phyloP scores from a whole-genome alignment of 2,329 filamentous ascomycete species.

The Esteya vermicola region DNA sequence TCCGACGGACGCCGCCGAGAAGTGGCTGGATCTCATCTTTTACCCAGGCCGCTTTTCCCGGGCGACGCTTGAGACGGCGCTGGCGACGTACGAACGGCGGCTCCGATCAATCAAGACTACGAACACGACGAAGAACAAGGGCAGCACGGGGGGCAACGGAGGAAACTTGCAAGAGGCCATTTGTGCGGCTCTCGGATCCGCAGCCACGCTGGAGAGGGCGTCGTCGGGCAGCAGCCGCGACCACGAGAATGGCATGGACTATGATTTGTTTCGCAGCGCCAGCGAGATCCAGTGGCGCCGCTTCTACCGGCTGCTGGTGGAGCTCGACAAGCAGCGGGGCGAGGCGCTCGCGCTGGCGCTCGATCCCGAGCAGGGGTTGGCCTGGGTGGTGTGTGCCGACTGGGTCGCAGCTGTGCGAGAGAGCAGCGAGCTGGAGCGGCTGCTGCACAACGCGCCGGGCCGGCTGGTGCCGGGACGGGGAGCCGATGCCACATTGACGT shows the following conservation, averaged over 20 bases:
- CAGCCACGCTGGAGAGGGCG: conserved; percentile 48
- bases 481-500: no score
- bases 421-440: conserved; percentile 63
- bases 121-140: conserved; percentile 4
- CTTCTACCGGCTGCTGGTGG: conserved; percentile 73
- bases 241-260: conserved; percentile 65
- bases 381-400: conserved; percentile 78
- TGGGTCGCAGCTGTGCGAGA: conserved; percentile 64
- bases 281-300: conserved; percentile 77
- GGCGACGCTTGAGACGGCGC: conserved; percentile 67
- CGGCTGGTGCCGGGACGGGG: no score
- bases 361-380: conserved; percentile 55
- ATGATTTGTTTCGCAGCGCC: conserved; percentile 57
- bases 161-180: conserved; percentile 62
- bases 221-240: no score
- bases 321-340: conserved; percentile 73
- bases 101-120: conserved; percentile 23
- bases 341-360: conserved; percentile 68
- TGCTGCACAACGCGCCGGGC: conserved; percentile 53
- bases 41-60: conserved; percentile 69
- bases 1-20: conserved; percentile 58
- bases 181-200: conserved; percentile 55
- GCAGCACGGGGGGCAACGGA: conserved; percentile 17
- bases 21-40: conserved; percentile 76
- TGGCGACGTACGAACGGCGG: conserved; percentile 66